Conservation (phyloP, 495 filamentous ascomycete species). For the Amphirosellinia nigrospora region DNA sequence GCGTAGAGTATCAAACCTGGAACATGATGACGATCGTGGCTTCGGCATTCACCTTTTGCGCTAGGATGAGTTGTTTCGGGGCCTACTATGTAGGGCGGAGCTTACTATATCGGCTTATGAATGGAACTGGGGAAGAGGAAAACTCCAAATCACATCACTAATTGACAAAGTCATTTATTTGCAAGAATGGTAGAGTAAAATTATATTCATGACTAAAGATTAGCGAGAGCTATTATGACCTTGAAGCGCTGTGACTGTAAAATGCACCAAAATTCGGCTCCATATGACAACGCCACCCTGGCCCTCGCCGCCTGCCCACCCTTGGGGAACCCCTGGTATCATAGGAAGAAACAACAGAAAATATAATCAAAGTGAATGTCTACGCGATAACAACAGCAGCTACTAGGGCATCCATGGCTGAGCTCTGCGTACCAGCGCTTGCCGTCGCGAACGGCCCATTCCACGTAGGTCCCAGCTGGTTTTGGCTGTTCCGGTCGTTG, state of each 20-base stretch:
- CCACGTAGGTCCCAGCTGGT: slow-evolving; percentile 65
- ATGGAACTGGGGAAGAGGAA: not conserved
- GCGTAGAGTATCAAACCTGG: not conserved
- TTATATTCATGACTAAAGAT: slow-evolving; percentile 10
- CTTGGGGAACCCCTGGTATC: slow-evolving; percentile 18
- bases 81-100: not conserved
- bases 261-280: not conserved
- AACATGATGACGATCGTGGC: not conserved
- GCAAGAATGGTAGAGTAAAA: not conserved
- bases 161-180: not conserved
- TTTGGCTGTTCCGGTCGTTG: slow-evolving; percentile 59
- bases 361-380: not conserved
- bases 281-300: slow-evolving; percentile 6
- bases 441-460: slow-evolving; percentile 56
- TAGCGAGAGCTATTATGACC: not conserved
- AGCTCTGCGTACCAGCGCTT: slow-evolving; percentile 66
- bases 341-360: slow-evolving; percentile 1
- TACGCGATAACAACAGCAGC: slow-evolving; percentile 60
- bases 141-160: not conserved
- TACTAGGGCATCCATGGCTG: slow-evolving; percentile 72
- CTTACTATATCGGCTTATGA: not conserved
- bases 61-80: not conserved
- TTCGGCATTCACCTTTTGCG: not conserved
- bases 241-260: not conserved
- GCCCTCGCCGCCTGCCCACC: not conserved